A percentile compares a stretch with the other conserved stretches of the same genome.
Evolutionary conservation across 129 eudicot species (phyloP).

Genomic region (Saussurea involucrata): DNA sequence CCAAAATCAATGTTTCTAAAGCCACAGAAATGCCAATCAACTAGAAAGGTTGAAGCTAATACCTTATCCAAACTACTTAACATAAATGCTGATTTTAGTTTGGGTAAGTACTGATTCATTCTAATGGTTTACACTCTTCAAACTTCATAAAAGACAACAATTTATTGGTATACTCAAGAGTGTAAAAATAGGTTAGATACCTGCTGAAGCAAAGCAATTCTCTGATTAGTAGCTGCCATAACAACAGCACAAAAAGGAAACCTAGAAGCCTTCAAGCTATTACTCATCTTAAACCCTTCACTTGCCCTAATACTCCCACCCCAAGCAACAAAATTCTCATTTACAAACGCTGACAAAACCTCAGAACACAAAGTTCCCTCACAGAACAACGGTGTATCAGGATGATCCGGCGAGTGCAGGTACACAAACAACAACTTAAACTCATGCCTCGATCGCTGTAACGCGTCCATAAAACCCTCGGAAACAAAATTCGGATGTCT

Average conservation of each 20-base stretch:
- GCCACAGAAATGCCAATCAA: not conserved
- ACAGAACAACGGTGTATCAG: constrained; percentile 68
- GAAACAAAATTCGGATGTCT: constrained; percentile 58
- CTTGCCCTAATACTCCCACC: constrained; percentile 85
- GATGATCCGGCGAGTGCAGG: constrained; percentile 93
- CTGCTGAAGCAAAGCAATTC: constrained; percentile 95
- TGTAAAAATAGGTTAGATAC: constrained; percentile 30
- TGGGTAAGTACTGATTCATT: constrained; percentile 6
- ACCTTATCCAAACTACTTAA: too few relatives aligned
- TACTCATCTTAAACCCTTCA: constrained; percentile 99
- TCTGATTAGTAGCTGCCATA: constrained; percentile 92
- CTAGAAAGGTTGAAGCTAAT: not conserved
- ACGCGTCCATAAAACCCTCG: constrained; percentile 94
- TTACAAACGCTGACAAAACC: constrained; percentile 55
- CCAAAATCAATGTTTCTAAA: too few relatives aligned
- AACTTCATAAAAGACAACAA: not conserved
- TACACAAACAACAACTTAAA: constrained; percentile 86
- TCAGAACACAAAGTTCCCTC: constrained; percentile 66
- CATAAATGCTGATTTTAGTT: not conserved
- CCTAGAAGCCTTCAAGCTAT: constrained; percentile 87
- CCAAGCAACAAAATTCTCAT: constrained; percentile 92
- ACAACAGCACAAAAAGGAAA: constrained; percentile 96
- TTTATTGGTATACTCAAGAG: not conserved
- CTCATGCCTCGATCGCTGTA: constrained; percentile 74
- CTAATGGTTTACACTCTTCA: constrained; percentile 3